phyloP scores from a whole-genome alignment of 768 basidiomycete genomes.

The Hygrophoropsis aurantiaca region DNA sequence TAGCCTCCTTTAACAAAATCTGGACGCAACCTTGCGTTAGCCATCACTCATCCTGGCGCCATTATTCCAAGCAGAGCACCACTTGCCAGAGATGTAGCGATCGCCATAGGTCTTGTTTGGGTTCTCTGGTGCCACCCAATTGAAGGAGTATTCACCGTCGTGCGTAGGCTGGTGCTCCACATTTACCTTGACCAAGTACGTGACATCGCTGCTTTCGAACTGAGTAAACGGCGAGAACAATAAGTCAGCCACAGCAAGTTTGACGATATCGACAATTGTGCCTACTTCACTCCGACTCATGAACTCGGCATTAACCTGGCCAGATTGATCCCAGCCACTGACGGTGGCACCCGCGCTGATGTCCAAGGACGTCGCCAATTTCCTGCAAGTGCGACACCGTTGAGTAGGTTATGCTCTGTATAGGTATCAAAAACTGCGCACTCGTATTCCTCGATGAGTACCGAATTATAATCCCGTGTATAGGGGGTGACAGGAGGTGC shows the following conservation, averaged over 20 bases:
- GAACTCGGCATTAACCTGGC: neutral
- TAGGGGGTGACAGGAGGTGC: too few species aligned
- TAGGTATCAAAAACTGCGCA: too few species aligned
- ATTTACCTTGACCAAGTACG: neutral
- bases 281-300: neutral
- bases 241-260: too few species aligned
- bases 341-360: neutral
- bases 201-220: conserved; percentile 1
- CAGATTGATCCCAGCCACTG: neutral
- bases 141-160: neutral
- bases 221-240: neutral
- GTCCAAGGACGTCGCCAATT: neutral
- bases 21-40: too few species aligned
- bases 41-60: neutral
- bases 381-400: neutral
- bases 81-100: neutral
- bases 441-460: too few species aligned
- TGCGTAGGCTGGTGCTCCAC: neutral
- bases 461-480: too few species aligned
- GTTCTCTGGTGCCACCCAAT: neutral
- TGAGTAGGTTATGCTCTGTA: too few species aligned
- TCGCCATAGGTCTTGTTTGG: neutral
- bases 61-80: neutral
- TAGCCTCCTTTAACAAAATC: too few species aligned
- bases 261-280: too few species aligned